These are phyloP conservation scores for Limonomyces culmigenus DNA, from an alignment of 1,284 basidiomycete species.

Conservation along the genomic window DNA sequence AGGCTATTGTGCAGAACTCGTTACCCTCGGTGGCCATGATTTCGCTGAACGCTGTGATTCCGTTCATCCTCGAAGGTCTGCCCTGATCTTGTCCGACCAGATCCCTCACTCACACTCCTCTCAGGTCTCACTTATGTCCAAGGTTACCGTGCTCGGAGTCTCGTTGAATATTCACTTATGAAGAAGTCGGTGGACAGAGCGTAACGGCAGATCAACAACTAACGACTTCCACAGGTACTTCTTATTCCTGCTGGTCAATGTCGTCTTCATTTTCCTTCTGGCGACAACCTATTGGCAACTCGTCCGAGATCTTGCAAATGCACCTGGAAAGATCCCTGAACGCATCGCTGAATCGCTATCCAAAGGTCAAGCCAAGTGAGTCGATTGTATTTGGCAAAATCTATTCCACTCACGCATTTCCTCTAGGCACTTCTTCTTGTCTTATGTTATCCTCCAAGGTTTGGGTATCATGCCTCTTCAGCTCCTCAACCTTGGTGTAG, in stretches of 20 bases:
- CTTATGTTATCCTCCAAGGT: constrained; percentile 91
- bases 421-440: constrained; percentile 79
- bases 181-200: constrained; percentile 50
- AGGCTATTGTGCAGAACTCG: constrained; percentile 85
- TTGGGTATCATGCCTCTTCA: constrained; percentile 89
- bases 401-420: constrained; percentile 7
- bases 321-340: constrained; percentile 78
- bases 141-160: constrained; percentile 77
- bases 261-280: constrained; percentile 90
- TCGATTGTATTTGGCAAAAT: constrained; percentile 1
- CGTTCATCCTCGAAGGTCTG: constrained; percentile 79
- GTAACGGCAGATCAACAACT: not conserved
- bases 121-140: constrained; percentile 75
- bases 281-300: constrained; percentile 85
- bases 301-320: constrained; percentile 73
- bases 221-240: constrained; percentile 50
- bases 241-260: constrained; percentile 85
- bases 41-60: constrained; percentile 75
- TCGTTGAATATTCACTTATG: constrained; percentile 85
- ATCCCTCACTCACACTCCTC: constrained; percentile 3
- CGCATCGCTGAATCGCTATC: constrained; percentile 74
- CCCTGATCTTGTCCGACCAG: not conserved
- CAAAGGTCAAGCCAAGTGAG: constrained; percentile 48
- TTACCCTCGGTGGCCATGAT: constrained; percentile 85
- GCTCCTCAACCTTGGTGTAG: constrained; percentile 74